Conservation (phyloP, 2,329 filamentous ascomycete genomes). For the Cladobotryum protrusum region DNA sequence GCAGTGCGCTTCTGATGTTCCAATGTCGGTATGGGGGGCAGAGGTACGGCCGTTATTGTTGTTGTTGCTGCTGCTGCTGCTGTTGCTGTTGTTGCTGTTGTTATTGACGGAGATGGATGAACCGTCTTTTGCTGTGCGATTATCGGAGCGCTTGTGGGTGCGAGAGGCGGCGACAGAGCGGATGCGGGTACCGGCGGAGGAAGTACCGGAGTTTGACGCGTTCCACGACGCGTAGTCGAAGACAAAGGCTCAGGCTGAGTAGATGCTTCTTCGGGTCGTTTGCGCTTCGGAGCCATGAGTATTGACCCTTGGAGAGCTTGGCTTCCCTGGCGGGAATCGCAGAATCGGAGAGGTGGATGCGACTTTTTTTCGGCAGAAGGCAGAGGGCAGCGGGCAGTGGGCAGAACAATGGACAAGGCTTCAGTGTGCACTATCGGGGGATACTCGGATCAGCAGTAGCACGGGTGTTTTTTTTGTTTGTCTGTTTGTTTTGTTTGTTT, state of each 20-base stretch:
- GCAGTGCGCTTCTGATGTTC: constrained; percentile 8
- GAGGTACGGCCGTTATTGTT: constrained; percentile 1
- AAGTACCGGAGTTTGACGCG: constrained; percentile 33
- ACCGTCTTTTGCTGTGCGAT: background rate
- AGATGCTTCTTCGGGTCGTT: constrained; percentile 25
- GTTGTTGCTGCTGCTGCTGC: background rate
- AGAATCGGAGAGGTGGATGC: background rate
- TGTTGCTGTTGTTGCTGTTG: background rate
- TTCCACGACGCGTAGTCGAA: constrained; percentile 29
- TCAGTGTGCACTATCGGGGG: too few relatives aligned
- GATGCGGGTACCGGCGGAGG: constrained; percentile 21
- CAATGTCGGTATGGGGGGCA: background rate
- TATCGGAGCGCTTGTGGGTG: constrained; percentile 3
- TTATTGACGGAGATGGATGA: background rate
- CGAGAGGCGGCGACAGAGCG: background rate
- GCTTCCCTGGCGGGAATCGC: background rate
- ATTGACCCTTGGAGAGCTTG: background rate
- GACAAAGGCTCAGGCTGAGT: constrained; percentile 16
- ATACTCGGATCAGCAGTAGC: too few relatives aligned
- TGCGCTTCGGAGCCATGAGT: constrained; percentile 34
- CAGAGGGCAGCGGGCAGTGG: too few relatives aligned
- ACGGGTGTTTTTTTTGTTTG: too few relatives aligned
- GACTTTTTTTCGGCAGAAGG: background rate
- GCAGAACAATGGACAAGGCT: too few relatives aligned
- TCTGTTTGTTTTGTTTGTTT: too few relatives aligned